phyloP scores from a whole-genome alignment of 106 monocot genomes.

The Triglochin maritima region DNA sequence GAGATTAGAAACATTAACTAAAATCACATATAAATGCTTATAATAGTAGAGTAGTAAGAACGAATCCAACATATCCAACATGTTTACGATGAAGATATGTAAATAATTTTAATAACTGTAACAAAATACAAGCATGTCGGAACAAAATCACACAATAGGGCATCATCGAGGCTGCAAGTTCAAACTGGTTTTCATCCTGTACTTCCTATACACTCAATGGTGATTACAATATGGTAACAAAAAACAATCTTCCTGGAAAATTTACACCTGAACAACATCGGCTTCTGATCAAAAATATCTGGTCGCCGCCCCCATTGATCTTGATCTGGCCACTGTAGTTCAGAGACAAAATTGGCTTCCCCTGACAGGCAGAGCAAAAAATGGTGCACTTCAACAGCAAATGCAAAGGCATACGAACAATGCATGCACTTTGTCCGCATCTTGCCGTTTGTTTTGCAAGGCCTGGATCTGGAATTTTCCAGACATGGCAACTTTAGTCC shows the following conservation, averaged over 20 bases:
- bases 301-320: no score
- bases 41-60: no score
- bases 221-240: background rate
- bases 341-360: background rate
- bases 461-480: background rate
- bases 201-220: slow-evolving; percentile 1
- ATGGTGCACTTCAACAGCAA: background rate
- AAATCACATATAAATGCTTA: no score
- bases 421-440: background rate
- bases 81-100: no score
- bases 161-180: no score
- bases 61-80: no score
- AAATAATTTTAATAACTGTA: no score
- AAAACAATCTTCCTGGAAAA: background rate
- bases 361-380: background rate
- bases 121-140: no score
- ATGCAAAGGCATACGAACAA: background rate
- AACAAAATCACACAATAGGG: no score
- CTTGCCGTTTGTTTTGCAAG: background rate
- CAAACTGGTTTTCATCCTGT: background rate
- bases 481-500: background rate
- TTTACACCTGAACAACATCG: background rate
- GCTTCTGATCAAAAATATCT: background rate
- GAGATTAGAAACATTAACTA: no score
- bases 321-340: background rate